Conservation (phyloP, 2,329 filamentous ascomycete genomes). For the Aspergillaceae sp. region DNA sequence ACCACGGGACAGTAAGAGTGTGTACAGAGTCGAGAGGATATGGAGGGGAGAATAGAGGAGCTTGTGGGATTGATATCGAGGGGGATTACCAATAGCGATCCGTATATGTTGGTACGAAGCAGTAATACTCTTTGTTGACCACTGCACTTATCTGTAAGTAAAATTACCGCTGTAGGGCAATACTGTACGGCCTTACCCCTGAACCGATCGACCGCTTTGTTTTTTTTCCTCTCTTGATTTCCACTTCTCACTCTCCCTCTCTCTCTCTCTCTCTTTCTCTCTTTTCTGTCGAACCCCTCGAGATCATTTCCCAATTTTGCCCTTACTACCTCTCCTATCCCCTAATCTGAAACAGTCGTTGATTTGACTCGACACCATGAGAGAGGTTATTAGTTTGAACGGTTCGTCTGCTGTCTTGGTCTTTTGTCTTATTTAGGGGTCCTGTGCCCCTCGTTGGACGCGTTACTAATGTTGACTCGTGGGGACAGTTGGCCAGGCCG, state of each 20-base stretch:
- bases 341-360: background rate
- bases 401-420: constrained; percentile 51
- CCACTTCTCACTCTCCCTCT: constrained; percentile 15
- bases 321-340: too few relatives aligned
- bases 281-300: constrained; percentile 3
- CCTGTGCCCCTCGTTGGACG: constrained; percentile 15
- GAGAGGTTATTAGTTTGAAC: constrained; percentile 99
- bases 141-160: too few relatives aligned
- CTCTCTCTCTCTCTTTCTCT: constrained; percentile 14
- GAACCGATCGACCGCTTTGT: constrained; percentile 6
- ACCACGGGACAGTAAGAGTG: too few relatives aligned
- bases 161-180: too few relatives aligned
- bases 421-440: background rate
- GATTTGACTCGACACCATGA: constrained; percentile 58
- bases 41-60: too few relatives aligned
- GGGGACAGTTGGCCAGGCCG: constrained; percentile 87
- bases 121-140: too few relatives aligned
- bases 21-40: too few relatives aligned
- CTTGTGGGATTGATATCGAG: too few relatives aligned
- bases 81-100: too few relatives aligned
- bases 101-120: too few relatives aligned
- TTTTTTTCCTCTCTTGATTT: constrained; percentile 25
- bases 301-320: background rate
- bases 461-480: constrained; percentile 13
- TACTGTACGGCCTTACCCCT: constrained; percentile 11